Conservation (phyloP, 129 eudicot species). For the Pulicaria dysenterica region DNA sequence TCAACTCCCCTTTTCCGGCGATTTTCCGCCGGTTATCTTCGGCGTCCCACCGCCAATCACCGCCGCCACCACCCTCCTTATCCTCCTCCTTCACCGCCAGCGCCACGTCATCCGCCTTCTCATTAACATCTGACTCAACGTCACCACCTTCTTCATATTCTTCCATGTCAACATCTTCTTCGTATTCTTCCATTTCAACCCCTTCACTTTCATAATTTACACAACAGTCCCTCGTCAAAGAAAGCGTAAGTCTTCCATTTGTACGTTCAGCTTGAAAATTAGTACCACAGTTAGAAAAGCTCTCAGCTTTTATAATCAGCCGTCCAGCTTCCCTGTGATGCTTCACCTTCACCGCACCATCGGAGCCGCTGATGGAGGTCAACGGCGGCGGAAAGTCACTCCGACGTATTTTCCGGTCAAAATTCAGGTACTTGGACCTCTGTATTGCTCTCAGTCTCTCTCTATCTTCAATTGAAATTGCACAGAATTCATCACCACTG, state of each 20-base stretch:
- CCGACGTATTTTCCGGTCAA: slow-evolving; percentile 37
- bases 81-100: neutral
- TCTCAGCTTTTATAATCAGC: slow-evolving; percentile 64
- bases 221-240: slow-evolving; percentile 37
- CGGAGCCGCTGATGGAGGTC: slow-evolving; percentile 65
- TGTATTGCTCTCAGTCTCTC: slow-evolving; percentile 29
- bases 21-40: slow-evolving; percentile 39
- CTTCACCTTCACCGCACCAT: slow-evolving; percentile 50
- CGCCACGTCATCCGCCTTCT: neutral
- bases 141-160: slow-evolving; percentile 31
- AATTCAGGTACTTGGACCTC: slow-evolving; percentile 28
- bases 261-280: slow-evolving; percentile 62
- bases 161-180: slow-evolving; percentile 29
- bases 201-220: slow-evolving; percentile 28
- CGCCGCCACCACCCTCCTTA: slow-evolving; percentile 18
- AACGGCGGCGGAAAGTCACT: slow-evolving; percentile 77
- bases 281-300: slow-evolving; percentile 36
- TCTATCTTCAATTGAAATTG: slow-evolving; percentile 27
- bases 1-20: slow-evolving; percentile 39
- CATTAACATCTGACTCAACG: neutral
- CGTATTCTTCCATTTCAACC: slow-evolving; percentile 19
- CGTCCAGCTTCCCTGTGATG: slow-evolving; percentile 82
- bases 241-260: slow-evolving; percentile 71
- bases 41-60: slow-evolving; percentile 38
- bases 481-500: slow-evolving; percentile 43